These are phyloP conservation scores for Fusarium marasasianum DNA, from an alignment of 2,329 filamentous ascomycete genomes.

Conservation along the genomic window DNA sequence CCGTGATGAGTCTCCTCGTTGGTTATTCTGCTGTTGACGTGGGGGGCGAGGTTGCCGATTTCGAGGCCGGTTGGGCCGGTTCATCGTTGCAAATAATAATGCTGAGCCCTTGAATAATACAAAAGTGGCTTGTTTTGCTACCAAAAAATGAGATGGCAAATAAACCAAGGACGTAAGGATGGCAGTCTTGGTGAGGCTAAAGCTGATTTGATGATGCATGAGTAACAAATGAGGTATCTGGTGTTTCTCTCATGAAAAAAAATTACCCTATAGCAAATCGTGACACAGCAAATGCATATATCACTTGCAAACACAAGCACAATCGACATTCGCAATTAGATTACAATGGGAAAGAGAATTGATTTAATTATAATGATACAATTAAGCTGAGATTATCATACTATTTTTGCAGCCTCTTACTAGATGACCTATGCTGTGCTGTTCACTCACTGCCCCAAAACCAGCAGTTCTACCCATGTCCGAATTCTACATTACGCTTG, in stretches of 20 bases:
- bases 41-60: conserved; percentile 46
- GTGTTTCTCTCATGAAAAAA: not conserved
- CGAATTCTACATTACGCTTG: not conserved
- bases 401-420: too few relatives aligned
- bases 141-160: too few relatives aligned
- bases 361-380: not conserved
- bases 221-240: not conserved
- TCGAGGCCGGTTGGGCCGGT: conserved; percentile 47
- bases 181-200: not conserved
- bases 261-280: conserved; percentile 11
- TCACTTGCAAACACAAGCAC: not conserved
- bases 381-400: not conserved
- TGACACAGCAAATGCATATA: not conserved
- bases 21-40: conserved; percentile 35
- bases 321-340: not conserved
- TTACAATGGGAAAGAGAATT: not conserved
- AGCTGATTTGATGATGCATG: conserved; percentile 13
- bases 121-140: not conserved
- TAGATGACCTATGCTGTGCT: not conserved
- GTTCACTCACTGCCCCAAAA: too few relatives aligned
- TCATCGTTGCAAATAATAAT: conserved; percentile 35
- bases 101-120: not conserved
- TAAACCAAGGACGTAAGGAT: not conserved
- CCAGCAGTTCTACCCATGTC: not conserved
- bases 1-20: conserved; percentile 27